These are phyloP conservation scores for Thuja plicata DNA, from an alignment of 83 land plant genomes.

Conservation along the genomic window DNA sequence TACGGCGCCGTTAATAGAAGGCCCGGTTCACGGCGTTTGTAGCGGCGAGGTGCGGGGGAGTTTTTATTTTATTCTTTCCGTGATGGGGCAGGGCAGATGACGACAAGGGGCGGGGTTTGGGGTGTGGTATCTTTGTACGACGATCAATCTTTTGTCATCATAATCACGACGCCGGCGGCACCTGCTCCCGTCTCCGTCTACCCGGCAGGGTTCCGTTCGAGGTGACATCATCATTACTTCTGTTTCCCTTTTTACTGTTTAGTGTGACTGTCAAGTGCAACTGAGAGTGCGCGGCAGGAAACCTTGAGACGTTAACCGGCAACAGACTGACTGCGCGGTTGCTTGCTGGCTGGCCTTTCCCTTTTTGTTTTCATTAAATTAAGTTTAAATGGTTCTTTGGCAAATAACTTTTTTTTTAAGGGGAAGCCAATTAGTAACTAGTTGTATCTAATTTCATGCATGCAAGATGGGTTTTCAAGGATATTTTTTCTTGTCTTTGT, in stretches of 20 bases:
- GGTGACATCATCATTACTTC: neutral
- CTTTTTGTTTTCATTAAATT: no score
- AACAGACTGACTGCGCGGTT: no score
- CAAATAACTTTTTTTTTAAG: no score
- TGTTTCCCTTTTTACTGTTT: neutral
- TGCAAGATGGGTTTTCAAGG: no score
- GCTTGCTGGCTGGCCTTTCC: no score
- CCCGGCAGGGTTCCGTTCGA: neutral
- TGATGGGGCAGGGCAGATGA: neutral
- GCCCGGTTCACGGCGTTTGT: neutral
- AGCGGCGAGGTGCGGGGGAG: neutral
- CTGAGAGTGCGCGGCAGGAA: no score
- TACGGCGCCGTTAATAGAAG: neutral
- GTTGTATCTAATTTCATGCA: no score
- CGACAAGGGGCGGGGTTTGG: neutral
- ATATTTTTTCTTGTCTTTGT: no score
- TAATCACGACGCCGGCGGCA: neutral
- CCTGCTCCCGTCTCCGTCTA: neutral
- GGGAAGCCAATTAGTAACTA: no score
- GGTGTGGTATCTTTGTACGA: conserved; percentile 10
- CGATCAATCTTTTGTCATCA: neutral
- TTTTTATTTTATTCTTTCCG: neutral
- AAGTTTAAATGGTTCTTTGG: no score
- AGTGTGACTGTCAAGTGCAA: no score
- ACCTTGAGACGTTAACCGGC: no score